phyloP scores from a whole-genome alignment of 345 rosid species.

The Gossypium turneri region DNA sequence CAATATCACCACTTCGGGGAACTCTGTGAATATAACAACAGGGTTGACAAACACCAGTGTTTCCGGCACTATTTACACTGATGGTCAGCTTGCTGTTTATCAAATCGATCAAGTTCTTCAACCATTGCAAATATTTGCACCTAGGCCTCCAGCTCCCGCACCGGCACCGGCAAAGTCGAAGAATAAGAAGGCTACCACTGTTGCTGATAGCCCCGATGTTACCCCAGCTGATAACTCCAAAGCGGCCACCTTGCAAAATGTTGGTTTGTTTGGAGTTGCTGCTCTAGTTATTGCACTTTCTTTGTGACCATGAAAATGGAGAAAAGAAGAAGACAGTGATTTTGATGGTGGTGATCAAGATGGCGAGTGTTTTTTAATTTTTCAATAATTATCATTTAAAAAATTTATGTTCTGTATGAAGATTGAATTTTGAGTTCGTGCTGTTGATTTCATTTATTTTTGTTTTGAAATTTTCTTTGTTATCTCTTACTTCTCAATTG shows the following conservation, averaged over 20 bases:
- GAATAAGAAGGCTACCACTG: constrained; percentile 23
- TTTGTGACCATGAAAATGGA: constrained; percentile 21
- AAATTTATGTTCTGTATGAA: not conserved
- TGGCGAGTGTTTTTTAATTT: not conserved
- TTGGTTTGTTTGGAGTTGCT: constrained; percentile 20
- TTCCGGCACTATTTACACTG: constrained; percentile 39
- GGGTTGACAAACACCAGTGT: constrained; percentile 46
- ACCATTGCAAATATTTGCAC: constrained; percentile 37
- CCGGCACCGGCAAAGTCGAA: constrained; percentile 34
- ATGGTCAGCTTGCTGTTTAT: constrained; percentile 46
- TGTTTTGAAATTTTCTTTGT: not conserved
- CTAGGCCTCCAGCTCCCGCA: constrained; percentile 38
- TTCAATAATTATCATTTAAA: not conserved
- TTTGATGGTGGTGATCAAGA: not conserved
- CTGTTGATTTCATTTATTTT: not conserved
- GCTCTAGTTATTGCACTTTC: constrained; percentile 17
- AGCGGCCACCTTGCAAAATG: constrained; percentile 13
- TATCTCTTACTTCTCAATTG: not conserved
- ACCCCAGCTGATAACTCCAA: constrained; percentile 22
- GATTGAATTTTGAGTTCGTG: not conserved
- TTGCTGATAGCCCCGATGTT: constrained; percentile 26
- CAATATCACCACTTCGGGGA: constrained; percentile 39
- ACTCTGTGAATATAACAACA: constrained; percentile 34
- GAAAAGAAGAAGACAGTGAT: not conserved
- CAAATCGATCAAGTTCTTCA: constrained; percentile 39